Percentiles rank a stretch among this genome's conserved stretches.
Conservation (phyloP, 202 grass and related monocot genomes). For the Carex arenaria region DNA sequence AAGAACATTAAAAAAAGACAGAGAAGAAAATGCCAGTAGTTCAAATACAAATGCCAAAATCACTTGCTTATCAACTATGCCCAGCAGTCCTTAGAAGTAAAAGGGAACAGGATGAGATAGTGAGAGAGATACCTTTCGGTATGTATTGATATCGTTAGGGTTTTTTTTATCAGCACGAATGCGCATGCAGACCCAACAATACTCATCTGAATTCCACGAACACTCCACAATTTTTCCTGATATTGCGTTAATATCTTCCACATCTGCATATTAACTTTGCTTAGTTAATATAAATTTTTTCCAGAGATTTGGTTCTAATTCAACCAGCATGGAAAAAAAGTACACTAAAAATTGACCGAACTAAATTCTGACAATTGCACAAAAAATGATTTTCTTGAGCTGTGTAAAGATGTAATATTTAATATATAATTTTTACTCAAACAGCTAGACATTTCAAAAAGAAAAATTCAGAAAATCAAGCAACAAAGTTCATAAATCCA, state of each 20-base stretch:
- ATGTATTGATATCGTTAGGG: conserved; percentile 95
- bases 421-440: background rate
- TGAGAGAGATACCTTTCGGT: conserved; percentile 51
- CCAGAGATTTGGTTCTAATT: background rate
- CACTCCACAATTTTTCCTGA: conserved; percentile 90
- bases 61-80: no score
- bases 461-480: background rate
- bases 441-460: background rate
- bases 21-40: background rate
- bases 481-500: background rate
- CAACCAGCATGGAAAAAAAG: background rate
- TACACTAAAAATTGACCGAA: background rate
- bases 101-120: background rate
- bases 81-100: background rate
- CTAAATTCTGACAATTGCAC: background rate
- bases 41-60: background rate
- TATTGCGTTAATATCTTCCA: conserved; percentile 42
- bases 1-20: background rate
- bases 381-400: background rate
- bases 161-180: conserved; percentile 71
- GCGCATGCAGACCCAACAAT: conserved; percentile 82
- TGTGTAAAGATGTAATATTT: background rate
- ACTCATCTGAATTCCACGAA: conserved; percentile 61
- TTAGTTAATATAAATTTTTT: background rate
- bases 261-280: conserved; percentile 32